phyloP scores from a whole-genome alignment of 192 early-diverging fungal species.

The Coemansia interrupta region DNA sequence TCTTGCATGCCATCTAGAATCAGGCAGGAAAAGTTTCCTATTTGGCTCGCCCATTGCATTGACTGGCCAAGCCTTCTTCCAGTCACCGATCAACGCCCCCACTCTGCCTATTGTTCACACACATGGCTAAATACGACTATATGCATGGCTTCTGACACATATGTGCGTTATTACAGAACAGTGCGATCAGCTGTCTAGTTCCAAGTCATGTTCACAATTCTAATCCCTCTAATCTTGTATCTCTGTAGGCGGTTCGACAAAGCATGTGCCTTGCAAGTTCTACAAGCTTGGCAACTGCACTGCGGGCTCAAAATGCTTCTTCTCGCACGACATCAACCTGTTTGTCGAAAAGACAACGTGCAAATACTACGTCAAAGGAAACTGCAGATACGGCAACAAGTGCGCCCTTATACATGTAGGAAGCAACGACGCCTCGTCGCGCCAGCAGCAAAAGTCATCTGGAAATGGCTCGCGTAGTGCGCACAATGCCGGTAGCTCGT shows the following conservation, averaged over 20 bases:
- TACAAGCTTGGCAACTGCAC: conserved; percentile 74
- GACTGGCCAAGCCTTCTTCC: conserved; percentile 4
- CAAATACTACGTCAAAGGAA: conserved; percentile 76
- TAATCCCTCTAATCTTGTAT: neutral
- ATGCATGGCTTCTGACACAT: neutral
- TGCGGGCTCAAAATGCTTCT: conserved; percentile 69
- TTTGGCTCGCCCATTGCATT: too few species aligned
- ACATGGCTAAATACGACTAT: too few species aligned
- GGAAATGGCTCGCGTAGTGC: conserved; percentile 1
- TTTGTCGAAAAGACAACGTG: conserved; percentile 62
- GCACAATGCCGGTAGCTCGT: conserved; percentile 8
- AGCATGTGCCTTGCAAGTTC: conserved; percentile 78
- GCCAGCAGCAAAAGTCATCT: conserved; percentile 11
- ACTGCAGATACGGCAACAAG: conserved; percentile 76
- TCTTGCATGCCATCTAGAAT: conserved; percentile 9
- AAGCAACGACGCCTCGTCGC: conserved; percentile 6
- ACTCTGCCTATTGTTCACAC: conserved; percentile 8
- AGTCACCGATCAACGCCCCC: conserved; percentile 7
- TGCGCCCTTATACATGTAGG: conserved; percentile 58
- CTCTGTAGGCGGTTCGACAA: conserved; percentile 47
- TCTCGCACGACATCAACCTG: conserved; percentile 68
- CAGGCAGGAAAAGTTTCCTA: neutral
- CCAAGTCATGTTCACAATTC: too few species aligned
- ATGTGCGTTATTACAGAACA: neutral
- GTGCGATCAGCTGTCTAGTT: too few species aligned